Evolutionary conservation across 768 basidiomycete species (phyloP), one percentile per base, ranked within the genome.

Genomic region (Hypholoma sublateritium): DNA sequence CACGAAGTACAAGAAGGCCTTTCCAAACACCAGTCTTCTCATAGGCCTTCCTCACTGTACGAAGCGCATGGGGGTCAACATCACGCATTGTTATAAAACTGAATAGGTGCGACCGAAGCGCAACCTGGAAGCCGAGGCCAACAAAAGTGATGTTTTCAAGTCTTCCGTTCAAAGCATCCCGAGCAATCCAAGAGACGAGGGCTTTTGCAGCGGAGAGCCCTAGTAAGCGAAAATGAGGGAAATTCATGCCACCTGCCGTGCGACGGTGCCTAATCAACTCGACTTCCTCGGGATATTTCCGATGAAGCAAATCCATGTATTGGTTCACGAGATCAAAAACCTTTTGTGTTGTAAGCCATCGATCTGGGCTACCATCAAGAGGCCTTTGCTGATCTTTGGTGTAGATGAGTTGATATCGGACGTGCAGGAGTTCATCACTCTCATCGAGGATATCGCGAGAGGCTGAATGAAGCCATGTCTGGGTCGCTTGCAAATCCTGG

Each of bases 351-450:
- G 67, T 74, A 1, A 56, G 61, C 81, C 81, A 82, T 16, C 80
- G 74, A 46, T 74, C 65, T 5, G 77, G 77, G 42, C 69, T 70
- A 44, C 71, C 70, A 41, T 82, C 74, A n/a, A 80, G 49, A 1
- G 70, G 63, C n/a, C 35, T 57, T 44, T 76, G 76, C 4, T 65
- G 36, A 39, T 77, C 79, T 24, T 73, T 64, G 0, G 80, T 78
- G 49, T 82, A 83, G 5, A 83, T 67, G 14, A 83, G 64, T 56
- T 82, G 80, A 59, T 82, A 81, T 0, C 73, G 70, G 41, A 76
- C 73, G 48, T 76, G 72, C 5, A 83, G 69, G 24, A 81, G 71
- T 44, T 83, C 78, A 59, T 80, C 79, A 50, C 78, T 76, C 61
- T 80, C 79, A 55, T 80, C 79, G 7, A 80, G 58, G 28, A 80